Base-by-base conservation (phyloP, 2,329 filamentous ascomycete species). In the Scedosporium apiospermum region DNA sequence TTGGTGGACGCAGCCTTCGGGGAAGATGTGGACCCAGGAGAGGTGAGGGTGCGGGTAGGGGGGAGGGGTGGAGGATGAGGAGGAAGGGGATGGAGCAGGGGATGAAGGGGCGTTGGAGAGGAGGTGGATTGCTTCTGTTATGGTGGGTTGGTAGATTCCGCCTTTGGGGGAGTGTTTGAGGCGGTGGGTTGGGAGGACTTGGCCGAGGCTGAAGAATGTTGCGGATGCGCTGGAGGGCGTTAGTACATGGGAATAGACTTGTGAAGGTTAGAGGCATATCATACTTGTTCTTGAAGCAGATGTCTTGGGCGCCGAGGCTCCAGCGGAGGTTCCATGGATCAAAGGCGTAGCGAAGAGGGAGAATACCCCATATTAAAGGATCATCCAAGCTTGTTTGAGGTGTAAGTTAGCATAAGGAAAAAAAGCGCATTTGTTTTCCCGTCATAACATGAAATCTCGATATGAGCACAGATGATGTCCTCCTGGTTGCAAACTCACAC, bases 1-100 rank as follows among this genome's bases (percentile, higher is more conserved):
- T 76, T 99, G 95, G 74, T 98, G 93, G 57, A 96, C 91, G 74
- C 90, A 91, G 58, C 92, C 95, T 76, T 99, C 95, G 12, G 95
- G 95, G 74, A 98, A 98, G 62, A 98, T 88, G 74, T 99, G 95
- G 3, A 99, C 80, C 95, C 95, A 99, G 4, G 84, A 85, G 75
- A 86, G 92, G 49, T 77, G 77, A 6, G 78, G 69, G 6, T 71
- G 65, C 30, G 72, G 70, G 10, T 73, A 78, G 63, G 78, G 82
- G 2, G 86, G 21, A 97, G 77, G 3, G 93, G 93, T 77, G 5
- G 78, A 69, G 4, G 23, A 96, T 80, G 66, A 96, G 85, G 38
- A 78, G 63, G 78, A 82, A 23, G 42, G 26, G 44, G 42, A 51
- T 16, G 2, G 86, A 79, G 21, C 97, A 77, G 3, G 93, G 93